Evolutionary conservation across 2,329 filamentous ascomycete genomes (phyloP), one percentile per base, ranked within the genome.

Genomic region (Didymosphaeria variabile): DNA sequence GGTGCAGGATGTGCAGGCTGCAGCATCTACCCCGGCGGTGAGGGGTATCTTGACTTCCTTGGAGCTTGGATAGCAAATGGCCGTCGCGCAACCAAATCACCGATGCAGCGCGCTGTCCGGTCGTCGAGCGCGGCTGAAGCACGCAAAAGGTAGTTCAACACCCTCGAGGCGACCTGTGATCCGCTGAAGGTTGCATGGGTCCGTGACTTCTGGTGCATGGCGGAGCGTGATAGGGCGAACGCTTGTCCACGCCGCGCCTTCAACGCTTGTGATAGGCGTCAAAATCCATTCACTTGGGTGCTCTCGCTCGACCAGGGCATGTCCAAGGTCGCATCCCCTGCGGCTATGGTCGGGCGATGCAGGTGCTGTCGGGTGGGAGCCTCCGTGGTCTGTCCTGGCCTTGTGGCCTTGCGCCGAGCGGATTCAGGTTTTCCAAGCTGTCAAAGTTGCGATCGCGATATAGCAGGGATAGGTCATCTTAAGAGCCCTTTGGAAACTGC

Each of bases 401-500:
- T 53, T 26, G n/a, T 40, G 5, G 34, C 34, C 23, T 42, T 26
- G 32, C 10, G 26, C 12, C 21, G 34, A 2, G 29, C 17, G 9
- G 26, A 46, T 55, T 47, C 53, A 55, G 42, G 53, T 55, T 55
- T 55, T 55, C 8, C 5, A 32, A 36, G 31, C 5, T 31, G 31
- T 36, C 21, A n/a, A 46, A 55, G 19, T 17, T 36, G 53, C 40
- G 40, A 55, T 47, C 19, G 26, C 21, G 53, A 55, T 55, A 55
- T 46, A 5, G 53, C 53, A 55, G 53, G 53, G 53, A 46, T 55
- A 46, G 38, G 38, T 55, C 38, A 46, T 36, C 21, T 34, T 47
- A 34, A 55, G 53, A 21, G 6, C 38, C 26, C 13, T 21, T 45
- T 15, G 9, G 10, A 55, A 19, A 23, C 10, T 19, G 31, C 38